Percentiles rank a stretch among this genome's conserved stretches.
Evolutionary conservation across 352 stramenopile species (phyloP).

Genomic region (Plasmopara muralis): DNA sequence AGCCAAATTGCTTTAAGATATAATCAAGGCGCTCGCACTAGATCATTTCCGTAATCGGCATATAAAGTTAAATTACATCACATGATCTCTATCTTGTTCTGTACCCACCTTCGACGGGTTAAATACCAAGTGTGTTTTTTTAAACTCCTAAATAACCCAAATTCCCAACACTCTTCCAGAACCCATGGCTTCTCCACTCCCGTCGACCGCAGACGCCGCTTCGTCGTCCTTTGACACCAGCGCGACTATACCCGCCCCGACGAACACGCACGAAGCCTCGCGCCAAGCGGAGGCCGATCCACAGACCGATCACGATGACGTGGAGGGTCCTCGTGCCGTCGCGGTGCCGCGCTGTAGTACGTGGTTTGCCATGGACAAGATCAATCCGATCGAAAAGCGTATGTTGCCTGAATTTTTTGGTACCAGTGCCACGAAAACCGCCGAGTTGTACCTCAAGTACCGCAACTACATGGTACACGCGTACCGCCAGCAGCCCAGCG

Average conservation of each 20-base stretch:
- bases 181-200: not conserved
- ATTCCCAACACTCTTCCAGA: too few species aligned
- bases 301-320: constrained; percentile 21
- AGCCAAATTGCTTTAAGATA: too few species aligned
- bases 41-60: too few species aligned
- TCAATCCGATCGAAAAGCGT: constrained; percentile 75
- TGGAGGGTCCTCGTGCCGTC: constrained; percentile 26
- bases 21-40: too few species aligned
- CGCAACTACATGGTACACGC: constrained; percentile 84
- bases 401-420: constrained; percentile 82
- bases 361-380: constrained; percentile 73
- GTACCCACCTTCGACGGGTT: too few species aligned
- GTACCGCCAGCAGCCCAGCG: constrained; percentile 68
- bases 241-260: not conserved
- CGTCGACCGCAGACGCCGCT: not conserved
- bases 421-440: constrained; percentile 23
- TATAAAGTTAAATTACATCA: too few species aligned
- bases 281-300: constrained; percentile 9
- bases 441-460: constrained; percentile 77
- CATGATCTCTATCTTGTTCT: too few species aligned
- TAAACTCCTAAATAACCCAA: too few species aligned
- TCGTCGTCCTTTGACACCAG: not conserved
- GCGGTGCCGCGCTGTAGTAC: constrained; percentile 61
- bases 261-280: not conserved
- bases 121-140: too few species aligned